phyloP scores from a whole-genome alignment of 2,329 filamentous ascomycete genomes.

The Fusarium siculi region DNA sequence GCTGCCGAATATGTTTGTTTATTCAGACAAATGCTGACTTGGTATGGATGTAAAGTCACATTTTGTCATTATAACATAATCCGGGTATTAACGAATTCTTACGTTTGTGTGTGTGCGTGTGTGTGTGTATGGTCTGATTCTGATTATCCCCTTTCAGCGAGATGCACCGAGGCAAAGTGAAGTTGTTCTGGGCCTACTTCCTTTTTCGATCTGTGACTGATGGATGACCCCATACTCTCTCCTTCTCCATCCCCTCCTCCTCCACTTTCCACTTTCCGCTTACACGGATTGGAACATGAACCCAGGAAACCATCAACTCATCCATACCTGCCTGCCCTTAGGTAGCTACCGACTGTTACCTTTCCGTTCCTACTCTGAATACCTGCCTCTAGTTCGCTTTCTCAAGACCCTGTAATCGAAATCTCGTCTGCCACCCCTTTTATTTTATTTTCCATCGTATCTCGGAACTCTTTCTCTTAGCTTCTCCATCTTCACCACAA shows the following conservation, averaged over 20 bases:
- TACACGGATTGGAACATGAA: slow-evolving; percentile 18
- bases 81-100: slow-evolving; percentile 26
- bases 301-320: slow-evolving; percentile 13
- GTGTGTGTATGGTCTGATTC: slow-evolving; percentile 41
- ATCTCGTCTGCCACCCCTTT: slow-evolving; percentile 25
- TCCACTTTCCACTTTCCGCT: slow-evolving; percentile 25
- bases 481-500: slow-evolving; percentile 9
- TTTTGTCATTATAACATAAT: slow-evolving; percentile 8
- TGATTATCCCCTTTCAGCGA: slow-evolving; percentile 40
- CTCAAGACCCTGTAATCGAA: slow-evolving; percentile 23
- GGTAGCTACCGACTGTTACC: slow-evolving; percentile 4
- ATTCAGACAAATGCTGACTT: neutral
- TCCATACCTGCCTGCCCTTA: slow-evolving; percentile 3
- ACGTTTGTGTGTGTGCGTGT: slow-evolving; percentile 21
- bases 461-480: neutral
- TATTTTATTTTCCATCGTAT: slow-evolving; percentile 1
- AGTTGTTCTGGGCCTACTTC: slow-evolving; percentile 42
- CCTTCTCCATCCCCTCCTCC: slow-evolving; percentile 6
- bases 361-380: slow-evolving; percentile 24
- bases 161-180: slow-evolving; percentile 38
- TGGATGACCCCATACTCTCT: slow-evolving; percentile 17
- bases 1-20: neutral
- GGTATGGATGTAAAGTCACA: slow-evolving; percentile 3
- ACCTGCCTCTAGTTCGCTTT: neutral
- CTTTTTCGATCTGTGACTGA: slow-evolving; percentile 41